phyloP scores from a whole-genome alignment of 257 asterid species.

The Plantago major region DNA sequence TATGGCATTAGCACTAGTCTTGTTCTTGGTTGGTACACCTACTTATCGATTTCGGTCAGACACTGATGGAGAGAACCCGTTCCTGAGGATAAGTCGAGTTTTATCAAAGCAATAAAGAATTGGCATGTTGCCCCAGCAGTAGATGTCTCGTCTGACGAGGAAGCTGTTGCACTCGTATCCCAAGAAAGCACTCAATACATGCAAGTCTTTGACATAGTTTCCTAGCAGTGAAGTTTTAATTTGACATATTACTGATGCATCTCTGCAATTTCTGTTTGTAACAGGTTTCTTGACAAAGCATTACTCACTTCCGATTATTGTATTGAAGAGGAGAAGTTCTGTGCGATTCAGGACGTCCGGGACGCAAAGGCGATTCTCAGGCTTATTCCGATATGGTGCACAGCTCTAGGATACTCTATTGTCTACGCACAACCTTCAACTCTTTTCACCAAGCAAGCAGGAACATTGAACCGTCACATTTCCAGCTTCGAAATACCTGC shows the following conservation, averaged over 20 bases:
- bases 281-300: conserved; percentile 41
- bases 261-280: not conserved
- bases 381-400: conserved; percentile 44
- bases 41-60: conserved; percentile 28
- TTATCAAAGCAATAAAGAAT: conserved; percentile 23
- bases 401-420: conserved; percentile 39
- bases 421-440: conserved; percentile 39
- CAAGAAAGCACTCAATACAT: conserved; percentile 15
- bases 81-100: conserved; percentile 26
- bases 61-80: conserved; percentile 21
- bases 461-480: conserved; percentile 39
- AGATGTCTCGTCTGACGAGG: conserved; percentile 3
- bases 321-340: conserved; percentile 10
- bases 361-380: conserved; percentile 32
- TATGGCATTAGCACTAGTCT: conserved; percentile 24
- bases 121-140: conserved; percentile 8
- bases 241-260: not conserved
- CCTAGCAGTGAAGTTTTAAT: not conserved
- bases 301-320: conserved; percentile 19
- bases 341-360: conserved; percentile 23
- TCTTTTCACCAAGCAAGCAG: conserved; percentile 47
- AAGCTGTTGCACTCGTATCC: conserved; percentile 2
- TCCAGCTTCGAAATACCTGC: conserved; percentile 33
- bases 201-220: conserved; percentile 18
- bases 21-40: conserved; percentile 31